A percentile compares a stretch with the other conserved stretches of the same genome.
These are phyloP conservation scores for Boletus vinaceobasis DNA, from an alignment of 768 basidiomycete genomes.

Conservation along the genomic window DNA sequence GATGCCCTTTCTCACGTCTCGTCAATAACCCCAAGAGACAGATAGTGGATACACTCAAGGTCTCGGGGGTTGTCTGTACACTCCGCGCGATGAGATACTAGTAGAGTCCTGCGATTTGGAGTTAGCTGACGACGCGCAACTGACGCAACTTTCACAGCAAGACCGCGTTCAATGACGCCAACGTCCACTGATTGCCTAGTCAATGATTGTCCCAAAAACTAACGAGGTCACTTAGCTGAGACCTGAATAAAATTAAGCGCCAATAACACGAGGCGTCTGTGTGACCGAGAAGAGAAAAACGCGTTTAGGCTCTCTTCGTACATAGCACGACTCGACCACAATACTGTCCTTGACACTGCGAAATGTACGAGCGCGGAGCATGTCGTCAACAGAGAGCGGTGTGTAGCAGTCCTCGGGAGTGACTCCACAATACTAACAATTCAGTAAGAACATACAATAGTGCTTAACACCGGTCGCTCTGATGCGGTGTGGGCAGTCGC, in stretches of 20 bases:
- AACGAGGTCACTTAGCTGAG: no score
- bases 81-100: neutral
- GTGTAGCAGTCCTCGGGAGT: neutral
- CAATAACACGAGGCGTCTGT: neutral
- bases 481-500: neutral
- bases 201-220: neutral
- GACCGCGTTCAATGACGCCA: neutral
- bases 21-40: neutral
- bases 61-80: neutral
- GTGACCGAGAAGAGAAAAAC: neutral
- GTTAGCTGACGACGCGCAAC: neutral
- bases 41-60: slow-evolving; percentile 9
- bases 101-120: neutral
- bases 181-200: no score
- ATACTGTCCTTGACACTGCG: neutral
- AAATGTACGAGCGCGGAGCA: neutral
- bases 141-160: neutral
- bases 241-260: neutral
- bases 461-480: neutral
- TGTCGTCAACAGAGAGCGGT: neutral
- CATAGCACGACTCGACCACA: neutral
- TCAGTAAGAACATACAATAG: neutral
- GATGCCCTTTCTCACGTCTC: neutral
- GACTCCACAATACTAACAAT: neutral
- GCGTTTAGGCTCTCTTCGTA: neutral